Evolutionary conservation across 208 protist species (phyloP), one percentile per base, ranked within the genome.

Genomic region (Strigomonas culicis): DNA sequence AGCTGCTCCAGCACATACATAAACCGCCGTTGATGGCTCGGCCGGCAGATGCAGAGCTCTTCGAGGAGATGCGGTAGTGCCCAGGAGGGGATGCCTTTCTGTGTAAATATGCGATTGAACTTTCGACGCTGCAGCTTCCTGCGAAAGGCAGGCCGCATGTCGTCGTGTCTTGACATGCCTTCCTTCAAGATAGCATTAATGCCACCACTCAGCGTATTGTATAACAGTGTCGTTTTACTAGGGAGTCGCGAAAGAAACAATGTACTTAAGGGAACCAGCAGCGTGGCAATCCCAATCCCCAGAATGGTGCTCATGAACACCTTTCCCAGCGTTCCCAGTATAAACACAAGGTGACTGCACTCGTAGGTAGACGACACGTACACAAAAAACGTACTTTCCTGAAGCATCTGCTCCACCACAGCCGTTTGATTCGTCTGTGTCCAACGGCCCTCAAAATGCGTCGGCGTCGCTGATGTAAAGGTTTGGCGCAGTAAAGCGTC

Each of bases 11-110:
- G 70, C 13, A 70, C 61, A 72, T 82, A 89, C 79, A 90, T 80
- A 50, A 90, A 80, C 27, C 87, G 79, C 4, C 87, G 77, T 73
- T 90, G 81, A 41, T 74, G 74, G 11, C 59, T 72, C 7, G 83
- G 87, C 22, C 79, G 82, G 63, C 74, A 88, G 49, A 90, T 84
- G 59, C 75, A 63, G 25, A 90, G 66, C 65, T 90, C 87, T 59
- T 93, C 87, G 27, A 93, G 74, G 1, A 93, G 72, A 47, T 90
- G 87, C n/a, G 79, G 80, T 44, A 93, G 51, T 3, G 79, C 58
- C 83, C 84, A 90, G 27, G 74, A 78, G 27, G 83, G 83, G 49
- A 93, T 90, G 17, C 87, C 87, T 31, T 72, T 52, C 2, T 68
- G 31, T 0, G 51, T 73, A 65, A 88, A 90, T 8, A 93, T 63